phyloP scores from a whole-genome alignment of 257 asterid genomes.

The Rhazya stricta region DNA sequence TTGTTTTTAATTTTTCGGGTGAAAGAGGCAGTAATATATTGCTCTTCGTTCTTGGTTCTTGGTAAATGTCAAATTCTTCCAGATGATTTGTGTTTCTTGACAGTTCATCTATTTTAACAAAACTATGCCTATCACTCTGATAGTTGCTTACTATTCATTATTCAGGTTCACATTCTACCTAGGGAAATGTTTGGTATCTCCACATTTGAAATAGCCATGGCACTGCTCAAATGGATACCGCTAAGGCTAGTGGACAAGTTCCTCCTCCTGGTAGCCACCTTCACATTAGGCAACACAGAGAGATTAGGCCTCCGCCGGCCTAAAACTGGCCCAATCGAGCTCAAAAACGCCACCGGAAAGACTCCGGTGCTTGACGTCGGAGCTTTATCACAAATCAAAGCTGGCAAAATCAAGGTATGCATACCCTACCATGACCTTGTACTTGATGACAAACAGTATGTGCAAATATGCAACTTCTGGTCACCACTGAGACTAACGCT shows the following conservation, averaged over 20 bases:
- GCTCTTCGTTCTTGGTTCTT: neutral
- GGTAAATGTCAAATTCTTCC: neutral
- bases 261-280: slow-evolving; percentile 46
- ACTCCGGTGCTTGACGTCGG: slow-evolving; percentile 96
- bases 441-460: neutral
- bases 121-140: neutral
- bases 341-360: slow-evolving; percentile 85
- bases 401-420: slow-evolving; percentile 68
- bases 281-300: slow-evolving; percentile 56
- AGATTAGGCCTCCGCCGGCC: slow-evolving; percentile 71
- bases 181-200: slow-evolving; percentile 85
- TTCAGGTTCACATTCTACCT: slow-evolving; percentile 75
- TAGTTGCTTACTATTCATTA: neutral
- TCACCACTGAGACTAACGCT: neutral
- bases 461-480: neutral
- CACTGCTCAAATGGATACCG: slow-evolving; percentile 70
- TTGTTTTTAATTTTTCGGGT: too few relatives aligned
- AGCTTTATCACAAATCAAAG: slow-evolving; percentile 58
- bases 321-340: slow-evolving; percentile 81
- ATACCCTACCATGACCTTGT: neutral
- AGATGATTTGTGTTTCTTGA: neutral
- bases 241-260: slow-evolving; percentile 64
- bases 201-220: slow-evolving; percentile 64
- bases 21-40: too few relatives aligned
- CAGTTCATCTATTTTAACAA: neutral